These are phyloP conservation scores for Calonectria pseudoturangicola DNA, from an alignment of 2,329 filamentous ascomycete species.

Conservation along the genomic window DNA sequence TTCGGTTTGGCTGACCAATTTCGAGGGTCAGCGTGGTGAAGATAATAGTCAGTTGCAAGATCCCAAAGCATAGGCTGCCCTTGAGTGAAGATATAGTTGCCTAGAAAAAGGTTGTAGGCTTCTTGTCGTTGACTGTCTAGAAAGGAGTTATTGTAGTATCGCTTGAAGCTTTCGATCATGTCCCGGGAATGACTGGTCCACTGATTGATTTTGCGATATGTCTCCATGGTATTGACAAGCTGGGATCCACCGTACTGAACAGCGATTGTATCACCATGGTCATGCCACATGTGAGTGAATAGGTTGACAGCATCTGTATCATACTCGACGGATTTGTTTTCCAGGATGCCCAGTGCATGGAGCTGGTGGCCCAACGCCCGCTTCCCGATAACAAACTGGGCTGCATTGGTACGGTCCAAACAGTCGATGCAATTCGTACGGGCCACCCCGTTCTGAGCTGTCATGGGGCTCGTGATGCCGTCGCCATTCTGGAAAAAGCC, in stretches of 20 bases:
- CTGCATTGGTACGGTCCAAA: conserved; percentile 96
- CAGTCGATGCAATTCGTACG: conserved; percentile 99
- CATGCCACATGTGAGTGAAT: conserved; percentile 98
- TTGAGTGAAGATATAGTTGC: conserved; percentile 92
- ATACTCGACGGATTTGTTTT: conserved; percentile 86
- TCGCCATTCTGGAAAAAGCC: conserved; percentile 97
- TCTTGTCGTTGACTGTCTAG: conserved; percentile 98
- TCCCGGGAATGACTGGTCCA: conserved; percentile 98
- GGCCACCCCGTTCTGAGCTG: conserved; percentile 93
- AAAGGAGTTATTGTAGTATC: conserved; percentile 99
- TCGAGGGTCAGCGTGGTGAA: conserved; percentile 91
- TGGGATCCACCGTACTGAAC: conserved; percentile 98
- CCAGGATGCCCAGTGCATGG: conserved; percentile 91
- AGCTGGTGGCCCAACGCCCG: conserved; percentile 93
- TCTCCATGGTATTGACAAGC: conserved; percentile 99
- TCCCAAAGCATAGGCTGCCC: conserved; percentile 98
- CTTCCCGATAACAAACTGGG: conserved; percentile 98
- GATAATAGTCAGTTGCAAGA: conserved; percentile 93
- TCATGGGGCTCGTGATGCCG: conserved; percentile 74
- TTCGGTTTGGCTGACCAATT: conserved; percentile 78
- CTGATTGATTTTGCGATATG: conserved; percentile 98
- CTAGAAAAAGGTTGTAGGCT: conserved; percentile 97
- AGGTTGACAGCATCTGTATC: conserved; percentile 97
- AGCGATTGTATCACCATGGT: conserved; percentile 97
- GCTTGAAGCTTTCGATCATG: conserved; percentile 99